Conservation (phyloP, 2,329 filamentous ascomycete species). For the Ceratocystis eucalypticola region DNA sequence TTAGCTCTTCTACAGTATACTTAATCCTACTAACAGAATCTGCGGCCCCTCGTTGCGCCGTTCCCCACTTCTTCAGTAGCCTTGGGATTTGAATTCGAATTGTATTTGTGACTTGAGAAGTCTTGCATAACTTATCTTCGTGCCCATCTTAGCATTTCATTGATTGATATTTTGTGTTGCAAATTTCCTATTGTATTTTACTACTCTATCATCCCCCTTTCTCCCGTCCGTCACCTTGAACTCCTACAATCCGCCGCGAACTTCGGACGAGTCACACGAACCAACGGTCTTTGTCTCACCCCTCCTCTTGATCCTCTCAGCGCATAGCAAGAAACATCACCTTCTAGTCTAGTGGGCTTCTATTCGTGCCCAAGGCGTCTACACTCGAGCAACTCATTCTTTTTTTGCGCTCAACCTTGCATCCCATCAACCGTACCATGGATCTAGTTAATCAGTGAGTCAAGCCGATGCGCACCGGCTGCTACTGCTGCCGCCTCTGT, state of each 20-base stretch:
- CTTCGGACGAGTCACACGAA: neutral
- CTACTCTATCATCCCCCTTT: no score
- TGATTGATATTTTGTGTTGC: no score
- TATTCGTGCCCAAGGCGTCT: neutral
- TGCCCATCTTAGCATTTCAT: no score
- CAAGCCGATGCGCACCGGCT: neutral
- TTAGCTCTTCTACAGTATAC: no score
- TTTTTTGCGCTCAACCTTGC: neutral
- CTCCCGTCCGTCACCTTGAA: no score
- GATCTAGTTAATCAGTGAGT: conserved; percentile 50
- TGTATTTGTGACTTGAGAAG: neutral
- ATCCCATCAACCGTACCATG: conserved; percentile 28
- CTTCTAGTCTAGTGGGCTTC: neutral
- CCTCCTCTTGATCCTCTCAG: neutral
- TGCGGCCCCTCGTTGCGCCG: neutral
- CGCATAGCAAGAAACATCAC: neutral
- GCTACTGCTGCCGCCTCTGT: conserved; percentile 13
- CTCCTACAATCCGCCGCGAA: neutral
- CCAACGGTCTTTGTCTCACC: neutral
- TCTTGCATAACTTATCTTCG: no score
- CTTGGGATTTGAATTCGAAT: neutral
- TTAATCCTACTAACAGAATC: no score
- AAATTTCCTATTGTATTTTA: no score
- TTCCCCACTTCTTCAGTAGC: neutral
- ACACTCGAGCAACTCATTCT: neutral